Conservation (phyloP, 1,284 basidiomycete species). For the Heimioporus punctisporus region DNA sequence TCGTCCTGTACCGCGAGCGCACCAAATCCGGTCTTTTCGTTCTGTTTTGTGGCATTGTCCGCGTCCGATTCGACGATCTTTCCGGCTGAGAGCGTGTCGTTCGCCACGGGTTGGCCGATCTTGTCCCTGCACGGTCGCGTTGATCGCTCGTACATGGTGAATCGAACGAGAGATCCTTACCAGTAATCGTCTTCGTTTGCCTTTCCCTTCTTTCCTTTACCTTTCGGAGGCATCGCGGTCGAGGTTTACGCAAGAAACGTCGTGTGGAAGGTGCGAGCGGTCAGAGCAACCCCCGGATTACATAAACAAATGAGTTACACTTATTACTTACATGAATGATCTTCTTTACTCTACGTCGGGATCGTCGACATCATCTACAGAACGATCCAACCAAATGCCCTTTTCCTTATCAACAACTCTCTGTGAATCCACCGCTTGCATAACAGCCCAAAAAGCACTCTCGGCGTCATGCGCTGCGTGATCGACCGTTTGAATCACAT, state of each 20-base stretch:
- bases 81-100: slow-evolving; percentile 38
- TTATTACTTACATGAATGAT: no score
- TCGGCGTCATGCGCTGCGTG: slow-evolving; percentile 61
- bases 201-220: slow-evolving; percentile 87
- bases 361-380: neutral
- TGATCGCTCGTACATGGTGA: no score
- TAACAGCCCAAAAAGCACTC: slow-evolving; percentile 55
- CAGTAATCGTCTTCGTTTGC: slow-evolving; percentile 86
- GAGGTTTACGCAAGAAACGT: no score
- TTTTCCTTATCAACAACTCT: neutral
- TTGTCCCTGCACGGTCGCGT: slow-evolving; percentile 56
- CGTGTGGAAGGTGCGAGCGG: no score
- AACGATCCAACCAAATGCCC: slow-evolving; percentile 13
- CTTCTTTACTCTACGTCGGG: neutral
- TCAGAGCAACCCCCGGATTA: no score
- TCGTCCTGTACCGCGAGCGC: slow-evolving; percentile 49
- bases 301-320: no score
- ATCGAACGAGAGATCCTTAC: slow-evolving; percentile 42
- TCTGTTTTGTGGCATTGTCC: slow-evolving; percentile 36
- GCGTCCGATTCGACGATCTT: slow-evolving; percentile 46
- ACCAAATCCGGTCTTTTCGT: slow-evolving; percentile 54
- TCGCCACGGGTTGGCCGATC: slow-evolving; percentile 60
- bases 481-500: slow-evolving; percentile 60
- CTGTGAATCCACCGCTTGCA: slow-evolving; percentile 3
- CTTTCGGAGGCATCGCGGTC: slow-evolving; percentile 86